Evolutionary conservation across 2,329 filamentous ascomycete genomes (phyloP).

Genomic region (Nothopassalora personata): DNA sequence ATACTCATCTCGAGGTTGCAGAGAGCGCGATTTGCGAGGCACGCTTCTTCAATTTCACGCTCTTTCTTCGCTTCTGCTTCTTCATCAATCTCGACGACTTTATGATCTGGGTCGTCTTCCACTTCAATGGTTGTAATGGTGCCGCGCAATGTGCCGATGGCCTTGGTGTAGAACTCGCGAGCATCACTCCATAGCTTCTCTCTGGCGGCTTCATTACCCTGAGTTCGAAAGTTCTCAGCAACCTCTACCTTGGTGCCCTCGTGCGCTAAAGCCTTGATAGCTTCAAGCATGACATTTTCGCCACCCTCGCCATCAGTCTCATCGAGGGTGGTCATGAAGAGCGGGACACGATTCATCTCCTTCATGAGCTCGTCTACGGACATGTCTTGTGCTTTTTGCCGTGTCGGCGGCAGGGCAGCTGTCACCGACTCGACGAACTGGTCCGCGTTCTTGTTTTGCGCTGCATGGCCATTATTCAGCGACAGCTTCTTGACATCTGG

Average conservation of each 20-base stretch:
- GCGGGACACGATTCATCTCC: conserved; percentile 65
- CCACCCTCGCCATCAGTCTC: conserved; percentile 51
- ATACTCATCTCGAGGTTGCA: conserved; percentile 78
- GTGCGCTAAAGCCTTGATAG: conserved; percentile 82
- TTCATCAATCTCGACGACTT: conserved; percentile 49
- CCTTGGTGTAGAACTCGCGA: conserved; percentile 86
- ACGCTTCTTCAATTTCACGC: conserved; percentile 63
- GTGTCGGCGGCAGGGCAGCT: conserved; percentile 52
- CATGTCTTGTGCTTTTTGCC: conserved; percentile 53
- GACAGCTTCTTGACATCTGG: background rate
- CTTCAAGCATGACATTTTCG: conserved; percentile 78
- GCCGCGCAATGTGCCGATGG: conserved; percentile 59
- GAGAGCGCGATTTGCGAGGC: conserved; percentile 81
- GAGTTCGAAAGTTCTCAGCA: conserved; percentile 77
- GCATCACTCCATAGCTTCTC: conserved; percentile 72
- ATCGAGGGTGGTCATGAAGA: conserved; percentile 93
- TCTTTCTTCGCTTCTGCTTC: conserved; percentile 59
- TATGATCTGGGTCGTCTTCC: conserved; percentile 2
- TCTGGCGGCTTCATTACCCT: conserved; percentile 83
- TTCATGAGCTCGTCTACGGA: conserved; percentile 56
- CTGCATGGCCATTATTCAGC: conserved; percentile 3
- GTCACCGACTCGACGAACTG: conserved; percentile 20
- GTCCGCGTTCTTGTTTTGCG: conserved; percentile 13
- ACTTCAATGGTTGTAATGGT: conserved; percentile 14
- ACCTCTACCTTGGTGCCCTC: conserved; percentile 86